Conservation (phyloP, 2,329 filamentous ascomycete species). For the Talaromyces pinophilus region DNA sequence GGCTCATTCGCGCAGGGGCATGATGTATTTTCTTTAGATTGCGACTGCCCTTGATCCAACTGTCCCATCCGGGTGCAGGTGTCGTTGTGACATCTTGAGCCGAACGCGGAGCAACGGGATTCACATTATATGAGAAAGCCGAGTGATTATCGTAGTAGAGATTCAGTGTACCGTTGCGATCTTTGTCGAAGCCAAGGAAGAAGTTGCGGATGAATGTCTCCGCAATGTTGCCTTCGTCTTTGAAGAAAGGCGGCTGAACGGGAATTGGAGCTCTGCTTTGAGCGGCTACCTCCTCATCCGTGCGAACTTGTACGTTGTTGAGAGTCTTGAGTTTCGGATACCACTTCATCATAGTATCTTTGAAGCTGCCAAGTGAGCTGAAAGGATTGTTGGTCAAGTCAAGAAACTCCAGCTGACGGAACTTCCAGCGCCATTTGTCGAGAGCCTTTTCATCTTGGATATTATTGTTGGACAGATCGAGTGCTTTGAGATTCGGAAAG, state of each 20-base stretch:
- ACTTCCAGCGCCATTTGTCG: conserved; percentile 75
- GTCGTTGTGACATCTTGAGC: conserved; percentile 47
- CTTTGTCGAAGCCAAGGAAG: conserved; percentile 70
- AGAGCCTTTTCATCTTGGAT: conserved; percentile 69
- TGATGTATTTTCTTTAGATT: conserved; percentile 73
- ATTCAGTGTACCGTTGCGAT: conserved; percentile 63
- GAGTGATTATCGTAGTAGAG: conserved; percentile 76
- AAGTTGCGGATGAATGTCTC: conserved; percentile 75
- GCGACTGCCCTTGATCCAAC: conserved; percentile 75
- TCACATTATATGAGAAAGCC: conserved; percentile 73
- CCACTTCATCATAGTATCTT: conserved; percentile 72
- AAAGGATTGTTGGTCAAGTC: conserved; percentile 78
- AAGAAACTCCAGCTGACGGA: conserved; percentile 76
- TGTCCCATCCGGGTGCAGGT: conserved; percentile 58
- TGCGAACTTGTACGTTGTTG: conserved; percentile 73
- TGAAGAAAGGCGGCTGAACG: conserved; percentile 67
- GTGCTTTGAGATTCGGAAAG: conserved; percentile 81
- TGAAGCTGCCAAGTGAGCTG: conserved; percentile 61
- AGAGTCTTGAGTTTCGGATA: conserved; percentile 78
- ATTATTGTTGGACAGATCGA: conserved; percentile 84
- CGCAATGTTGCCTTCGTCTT: conserved; percentile 72
- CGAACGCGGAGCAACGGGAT: conserved; percentile 59
- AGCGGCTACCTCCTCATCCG: conserved; percentile 67
- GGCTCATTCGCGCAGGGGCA: conserved; percentile 61
- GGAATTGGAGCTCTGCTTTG: conserved; percentile 61